These are phyloP conservation scores for Russula griseocarnosa DNA, from an alignment of 768 basidiomycete species.

Conservation along the genomic window DNA sequence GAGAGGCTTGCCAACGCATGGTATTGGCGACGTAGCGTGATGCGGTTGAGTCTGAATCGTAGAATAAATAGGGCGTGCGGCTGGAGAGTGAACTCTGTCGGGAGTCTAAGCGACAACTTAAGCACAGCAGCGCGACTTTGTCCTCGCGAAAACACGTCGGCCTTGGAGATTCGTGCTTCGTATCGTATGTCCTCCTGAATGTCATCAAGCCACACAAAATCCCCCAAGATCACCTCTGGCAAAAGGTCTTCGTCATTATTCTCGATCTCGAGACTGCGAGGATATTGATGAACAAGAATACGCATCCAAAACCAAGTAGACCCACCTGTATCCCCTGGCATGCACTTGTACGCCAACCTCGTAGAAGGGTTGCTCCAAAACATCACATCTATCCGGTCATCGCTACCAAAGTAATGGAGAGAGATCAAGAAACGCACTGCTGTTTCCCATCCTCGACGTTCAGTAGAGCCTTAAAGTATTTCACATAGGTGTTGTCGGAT, in stretches of 20 bases:
- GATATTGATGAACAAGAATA: not conserved
- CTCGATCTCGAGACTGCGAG: constrained; percentile 14
- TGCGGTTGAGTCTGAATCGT: constrained; percentile 52
- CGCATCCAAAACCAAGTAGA: not conserved
- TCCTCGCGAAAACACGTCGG: not conserved
- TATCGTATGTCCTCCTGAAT: constrained; percentile 14
- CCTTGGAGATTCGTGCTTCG: constrained; percentile 13
- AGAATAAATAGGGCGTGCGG: constrained; percentile 44
- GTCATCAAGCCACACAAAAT: constrained; percentile 23
- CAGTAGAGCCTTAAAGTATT: constrained; percentile 16
- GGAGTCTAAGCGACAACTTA: constrained; percentile 51
- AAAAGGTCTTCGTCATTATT: constrained; percentile 16
- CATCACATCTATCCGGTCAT: constrained; percentile 33
- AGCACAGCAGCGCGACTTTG: constrained; percentile 30
- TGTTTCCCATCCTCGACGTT: constrained; percentile 40
- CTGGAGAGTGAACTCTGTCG: constrained; percentile 40
- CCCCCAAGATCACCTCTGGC: constrained; percentile 13
- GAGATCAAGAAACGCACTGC: constrained; percentile 40
- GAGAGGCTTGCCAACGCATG: constrained; percentile 49
- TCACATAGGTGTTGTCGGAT: constrained; percentile 8
- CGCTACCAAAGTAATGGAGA: constrained; percentile 24
- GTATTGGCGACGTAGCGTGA: constrained; percentile 55
- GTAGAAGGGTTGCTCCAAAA: constrained; percentile 3
- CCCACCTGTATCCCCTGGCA: not conserved
- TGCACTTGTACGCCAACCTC: constrained; percentile 1